Conservation (phyloP, 176 grass and related monocot genomes). For the Carex myosuroides region DNA sequence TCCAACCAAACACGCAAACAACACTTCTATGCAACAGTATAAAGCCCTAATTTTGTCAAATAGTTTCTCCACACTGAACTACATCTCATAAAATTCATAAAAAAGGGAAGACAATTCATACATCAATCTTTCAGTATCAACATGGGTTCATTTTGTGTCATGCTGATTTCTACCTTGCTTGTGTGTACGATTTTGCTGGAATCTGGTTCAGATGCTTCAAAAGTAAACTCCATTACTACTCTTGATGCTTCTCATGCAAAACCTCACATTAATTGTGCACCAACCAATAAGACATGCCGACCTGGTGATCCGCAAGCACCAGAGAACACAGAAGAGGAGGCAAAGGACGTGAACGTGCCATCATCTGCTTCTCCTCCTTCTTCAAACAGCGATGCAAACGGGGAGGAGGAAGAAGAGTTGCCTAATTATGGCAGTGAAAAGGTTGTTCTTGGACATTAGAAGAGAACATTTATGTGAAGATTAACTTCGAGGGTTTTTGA, state of each 20-base stretch:
- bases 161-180: slow-evolving; percentile 23
- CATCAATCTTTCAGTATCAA: not conserved
- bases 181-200: slow-evolving; percentile 30
- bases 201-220: not conserved
- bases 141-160: slow-evolving; percentile 30
- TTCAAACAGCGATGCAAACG: slow-evolving; percentile 12
- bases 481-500: not conserved
- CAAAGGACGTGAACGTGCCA: not conserved
- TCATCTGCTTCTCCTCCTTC: not conserved
- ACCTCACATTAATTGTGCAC: slow-evolving; percentile 24
- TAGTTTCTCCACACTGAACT: not conserved
- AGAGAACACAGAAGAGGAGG: slow-evolving; percentile 65
- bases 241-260: not conserved
- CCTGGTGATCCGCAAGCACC: slow-evolving; percentile 38
- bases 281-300: slow-evolving; percentile 33
- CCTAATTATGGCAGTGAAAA: slow-evolving; percentile 26
- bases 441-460: slow-evolving; percentile 57
- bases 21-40: not conserved
- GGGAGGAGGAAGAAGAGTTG: slow-evolving; percentile 40
- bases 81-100: not conserved
- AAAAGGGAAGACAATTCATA: not conserved
- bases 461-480: not conserved
- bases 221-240: not conserved
- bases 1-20: slow-evolving; percentile 1
- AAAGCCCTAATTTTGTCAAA: slow-evolving; percentile 6